Base-by-base conservation (phyloP, 2,329 filamentous ascomycete species). In the Rhynchosporium agropyri region DNA sequence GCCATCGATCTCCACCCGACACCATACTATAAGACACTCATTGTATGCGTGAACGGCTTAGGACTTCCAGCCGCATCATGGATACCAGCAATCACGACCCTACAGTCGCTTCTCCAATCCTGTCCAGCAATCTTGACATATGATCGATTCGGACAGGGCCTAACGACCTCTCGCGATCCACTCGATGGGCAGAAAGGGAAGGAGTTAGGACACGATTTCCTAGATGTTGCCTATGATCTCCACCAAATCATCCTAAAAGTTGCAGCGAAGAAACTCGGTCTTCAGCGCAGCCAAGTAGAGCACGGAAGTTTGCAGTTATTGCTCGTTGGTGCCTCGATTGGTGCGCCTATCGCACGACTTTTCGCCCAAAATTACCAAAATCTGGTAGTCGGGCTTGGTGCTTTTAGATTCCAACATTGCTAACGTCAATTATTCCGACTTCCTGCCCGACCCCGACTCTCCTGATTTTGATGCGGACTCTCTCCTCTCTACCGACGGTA, bases 321-420 rank as follows among this genome's bases (percentile, higher is more conserved):
- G 12, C 67, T 76, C 3, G 51, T 73, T 12, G 71, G 71, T 45
- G 72, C 72, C 20, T 74, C 72, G 7, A 74, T 76, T 40, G 74
- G 74, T 15, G 42, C 42, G 2, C 42, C 42, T 43, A 43, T 43
- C 7, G 42, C 42, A 5, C 7, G 42, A n/a, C 42, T 43, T n/a
- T 43, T 4, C 7, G 42, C 10, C 15, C 42, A 43, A n/a, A n/a
- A 4, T 43, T n/a, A 43, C 13, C 3, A 43, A n/a, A 8, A 70
- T 69, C 4, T 70, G 70, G 68, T 71, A 12, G 20, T 64, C 70
- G 20, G 73, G 71, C 4, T 67, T 74, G 12, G 62, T 76, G 2
- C 67, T 74, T 54, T 69, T 76, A 3, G 74, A 76, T 45, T 75
- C 74, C 0, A 75, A 75, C 36, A 74, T 74, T 2, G 67, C 68